phyloP scores from a whole-genome alignment of 805 yeast species.

The Brettanomyces anomalus region DNA sequence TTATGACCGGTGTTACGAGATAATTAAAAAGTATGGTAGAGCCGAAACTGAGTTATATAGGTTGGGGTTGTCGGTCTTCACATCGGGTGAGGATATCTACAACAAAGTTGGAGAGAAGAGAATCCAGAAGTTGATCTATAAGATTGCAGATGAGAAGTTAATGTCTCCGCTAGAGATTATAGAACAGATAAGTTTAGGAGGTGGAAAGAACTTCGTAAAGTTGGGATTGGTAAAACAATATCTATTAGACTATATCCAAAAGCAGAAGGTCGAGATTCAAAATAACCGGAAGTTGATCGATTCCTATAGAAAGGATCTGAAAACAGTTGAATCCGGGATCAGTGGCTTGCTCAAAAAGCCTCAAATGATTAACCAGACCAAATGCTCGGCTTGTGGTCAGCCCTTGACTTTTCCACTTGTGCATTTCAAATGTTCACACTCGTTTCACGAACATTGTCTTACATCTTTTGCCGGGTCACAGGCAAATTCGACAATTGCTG shows the following conservation, averaged over 20 bases:
- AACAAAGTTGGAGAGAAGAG: constrained; percentile 43
- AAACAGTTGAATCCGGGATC: constrained; percentile 44
- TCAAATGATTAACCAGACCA: constrained; percentile 46
- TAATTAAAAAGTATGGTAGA: constrained; percentile 52
- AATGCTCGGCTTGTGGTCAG: constrained; percentile 57
- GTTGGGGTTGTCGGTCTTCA: constrained; percentile 53
- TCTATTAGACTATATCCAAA: constrained; percentile 49
- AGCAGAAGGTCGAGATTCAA: constrained; percentile 54
- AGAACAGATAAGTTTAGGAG: constrained; percentile 51
- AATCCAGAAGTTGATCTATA: constrained; percentile 39
- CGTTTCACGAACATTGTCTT: constrained; percentile 73
- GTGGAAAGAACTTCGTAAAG: constrained; percentile 47
- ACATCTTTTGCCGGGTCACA: constrained; percentile 1
- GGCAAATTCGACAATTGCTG: too few relatives aligned
- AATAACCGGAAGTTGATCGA: constrained; percentile 58
- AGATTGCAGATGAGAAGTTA: constrained; percentile 41
- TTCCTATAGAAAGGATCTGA: constrained; percentile 61
- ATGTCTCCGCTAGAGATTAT: constrained; percentile 72
- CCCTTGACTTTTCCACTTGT: constrained; percentile 69
- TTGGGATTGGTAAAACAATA: constrained; percentile 62
- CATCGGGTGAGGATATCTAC: constrained; percentile 45
- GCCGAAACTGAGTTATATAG: constrained; percentile 57
- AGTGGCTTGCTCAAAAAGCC: constrained; percentile 37
- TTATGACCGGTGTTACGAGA: constrained; percentile 43
- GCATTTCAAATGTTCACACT: constrained; percentile 80